Base-by-base conservation (phyloP, 768 basidiomycete species). In the Leccinum subtestaceum region DNA sequence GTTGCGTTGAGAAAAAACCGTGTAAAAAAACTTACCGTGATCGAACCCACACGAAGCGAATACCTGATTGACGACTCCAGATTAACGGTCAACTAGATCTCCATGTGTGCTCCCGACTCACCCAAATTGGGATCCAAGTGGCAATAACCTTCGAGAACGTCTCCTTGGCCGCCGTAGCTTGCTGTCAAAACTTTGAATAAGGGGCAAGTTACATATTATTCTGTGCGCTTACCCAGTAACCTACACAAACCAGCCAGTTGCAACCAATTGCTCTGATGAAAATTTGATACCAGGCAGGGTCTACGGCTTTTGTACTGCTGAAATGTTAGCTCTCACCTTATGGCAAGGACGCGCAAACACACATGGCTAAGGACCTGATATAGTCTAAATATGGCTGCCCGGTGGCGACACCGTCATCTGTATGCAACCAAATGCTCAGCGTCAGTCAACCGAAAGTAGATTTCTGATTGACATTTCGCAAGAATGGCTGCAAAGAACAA, bases 51-150 rank as follows among this genome's bases (percentile, higher is more conserved):
- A 86, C 0, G 89, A 78, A 6, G 89, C 88, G 66, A 89, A 90
- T 21, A 86, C 75, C 86, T 87, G 55, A 2, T 19, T 7, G 40
- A 45, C 11, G 5, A 19, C 2, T 21, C 19, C 11, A 12, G 43
- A 45, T 45, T 5, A 45, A 0, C 56, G 3, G 11, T 55, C 5
- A 45, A 51, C 53, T 40, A 27, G 27, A 27, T 27, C 6, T 40
- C 21, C 17, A 56, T 43, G 5, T 36, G 43, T 43, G 23, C 43
- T 50, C 45, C 21, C 10, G 19, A 65, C 78, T 40, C 63, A 86
- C 86, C 86, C 86, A 89, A 59, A 89, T 88, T 5, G 88, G 88
- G 56, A 89, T 80, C 88, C 87, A 89, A 51, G 82, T 77, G 0
- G 84, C 82, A 58, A 84, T 74, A 32, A 89, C 77, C 81, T 90